Evolutionary conservation across 2,329 filamentous ascomycete genomes (phyloP).

Genomic region (Penicillium olsonii): DNA sequence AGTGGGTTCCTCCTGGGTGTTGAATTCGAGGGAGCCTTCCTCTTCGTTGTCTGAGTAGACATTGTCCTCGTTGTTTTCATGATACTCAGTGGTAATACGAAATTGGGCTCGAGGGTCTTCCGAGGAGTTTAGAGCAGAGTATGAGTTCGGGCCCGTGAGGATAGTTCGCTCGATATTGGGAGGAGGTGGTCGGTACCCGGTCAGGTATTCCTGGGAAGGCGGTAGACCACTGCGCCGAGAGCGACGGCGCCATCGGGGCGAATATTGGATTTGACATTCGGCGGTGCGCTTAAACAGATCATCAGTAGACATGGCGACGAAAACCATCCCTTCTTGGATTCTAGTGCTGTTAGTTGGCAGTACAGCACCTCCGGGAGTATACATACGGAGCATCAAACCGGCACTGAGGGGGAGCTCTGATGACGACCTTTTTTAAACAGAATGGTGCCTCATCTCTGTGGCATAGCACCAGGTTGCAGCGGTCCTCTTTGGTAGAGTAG

Average conservation of each 20-base stretch:
- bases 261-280: conserved; percentile 72
- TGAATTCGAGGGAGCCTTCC: conserved; percentile 27
- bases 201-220: conserved; percentile 45
- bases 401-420: conserved; percentile 73
- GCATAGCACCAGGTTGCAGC: conserved; percentile 81
- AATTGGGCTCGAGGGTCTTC: conserved; percentile 31
- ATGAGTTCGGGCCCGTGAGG: conserved; percentile 23
- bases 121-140: conserved; percentile 26
- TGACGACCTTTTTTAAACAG: conserved; percentile 79
- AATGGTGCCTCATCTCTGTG: conserved; percentile 82
- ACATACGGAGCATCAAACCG: conserved; percentile 87
- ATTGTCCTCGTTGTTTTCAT: conserved; percentile 39
- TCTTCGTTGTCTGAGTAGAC: conserved; percentile 34
- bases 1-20: conserved; percentile 30
- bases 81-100: conserved; percentile 39
- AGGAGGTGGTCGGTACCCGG: conserved; percentile 38
- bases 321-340: conserved; percentile 88
- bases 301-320: conserved; percentile 81
- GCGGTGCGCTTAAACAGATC: conserved; percentile 72
- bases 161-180: conserved; percentile 34
- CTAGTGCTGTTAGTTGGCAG: conserved; percentile 49
- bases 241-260: conserved; percentile 32
- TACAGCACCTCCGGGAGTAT: conserved; percentile 6
- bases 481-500: conserved; percentile 85
- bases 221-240: conserved; percentile 32